Conservation (phyloP, 2,329 filamentous ascomycete species). For the Colletotrichum caudatum region DNA sequence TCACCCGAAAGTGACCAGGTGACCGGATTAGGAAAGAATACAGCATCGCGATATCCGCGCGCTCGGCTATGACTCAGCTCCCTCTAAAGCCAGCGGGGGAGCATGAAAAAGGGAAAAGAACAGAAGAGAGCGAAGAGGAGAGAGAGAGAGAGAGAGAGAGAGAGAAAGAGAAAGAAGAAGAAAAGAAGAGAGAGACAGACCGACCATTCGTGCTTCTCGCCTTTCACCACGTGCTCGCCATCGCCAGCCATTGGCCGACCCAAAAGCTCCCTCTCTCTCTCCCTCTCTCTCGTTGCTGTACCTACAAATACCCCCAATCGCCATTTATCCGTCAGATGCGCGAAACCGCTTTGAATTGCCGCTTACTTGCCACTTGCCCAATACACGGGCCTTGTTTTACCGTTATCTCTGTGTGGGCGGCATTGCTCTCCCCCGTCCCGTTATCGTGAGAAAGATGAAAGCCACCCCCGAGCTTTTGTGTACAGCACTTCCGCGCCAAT, state of each 20-base stretch:
- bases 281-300: too few relatives aligned
- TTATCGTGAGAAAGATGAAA: not conserved
- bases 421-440: not conserved
- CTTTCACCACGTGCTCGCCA: constrained; percentile 27
- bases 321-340: constrained; percentile 15
- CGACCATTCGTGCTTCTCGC: constrained; percentile 21
- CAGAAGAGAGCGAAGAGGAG: too few relatives aligned
- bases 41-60: not conserved
- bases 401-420: not conserved
- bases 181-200: not conserved
- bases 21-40: not conserved
- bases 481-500: constrained; percentile 25
- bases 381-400: not conserved
- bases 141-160: too few relatives aligned
- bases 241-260: constrained; percentile 20
- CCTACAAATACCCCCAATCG: not conserved
- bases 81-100: not conserved
- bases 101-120: too few relatives aligned
- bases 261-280: not conserved
- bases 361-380: not conserved
- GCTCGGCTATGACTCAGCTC: constrained; percentile 23
- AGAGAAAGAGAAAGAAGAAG: too few relatives aligned
- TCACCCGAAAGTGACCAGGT: not conserved
- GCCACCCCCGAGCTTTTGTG: not conserved
- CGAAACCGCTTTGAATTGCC: constrained; percentile 1